Conservation (phyloP, 306 rosid species). For the Pueraria montana region DNA sequence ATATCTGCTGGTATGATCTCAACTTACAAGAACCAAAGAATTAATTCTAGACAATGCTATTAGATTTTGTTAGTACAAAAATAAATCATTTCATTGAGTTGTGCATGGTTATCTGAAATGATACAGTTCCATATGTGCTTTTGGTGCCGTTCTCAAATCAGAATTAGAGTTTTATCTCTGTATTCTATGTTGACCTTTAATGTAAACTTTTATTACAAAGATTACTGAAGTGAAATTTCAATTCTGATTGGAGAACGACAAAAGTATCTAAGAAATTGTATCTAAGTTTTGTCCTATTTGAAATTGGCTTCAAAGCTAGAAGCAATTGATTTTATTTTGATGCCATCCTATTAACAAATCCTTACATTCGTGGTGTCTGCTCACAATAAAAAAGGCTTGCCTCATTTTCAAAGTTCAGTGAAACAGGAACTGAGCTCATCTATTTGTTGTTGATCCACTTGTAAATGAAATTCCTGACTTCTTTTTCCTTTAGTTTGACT, state of each 20-base stretch:
- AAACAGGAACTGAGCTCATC: slow-evolving; percentile 12
- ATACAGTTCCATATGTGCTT: neutral
- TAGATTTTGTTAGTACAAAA: slow-evolving; percentile 8
- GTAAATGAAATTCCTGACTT: neutral
- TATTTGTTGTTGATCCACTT: slow-evolving; percentile 6
- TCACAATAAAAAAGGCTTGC: slow-evolving; percentile 32
- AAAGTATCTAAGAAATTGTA: neutral
- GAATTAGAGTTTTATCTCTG: neutral
- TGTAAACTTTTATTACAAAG: neutral
- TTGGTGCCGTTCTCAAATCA: neutral
- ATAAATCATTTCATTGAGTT: neutral
- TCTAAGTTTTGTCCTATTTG: neutral
- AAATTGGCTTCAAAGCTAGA: slow-evolving; percentile 19
- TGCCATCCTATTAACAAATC: neutral
- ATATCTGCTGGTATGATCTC: slow-evolving; percentile 79
- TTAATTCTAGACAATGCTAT: slow-evolving; percentile 5
- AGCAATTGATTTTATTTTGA: slow-evolving; percentile 16
- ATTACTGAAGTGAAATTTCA: neutral
- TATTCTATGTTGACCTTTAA: neutral
- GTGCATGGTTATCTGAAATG: slow-evolving; percentile 7
- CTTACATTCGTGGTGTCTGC: slow-evolving; percentile 15
- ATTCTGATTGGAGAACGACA: neutral
- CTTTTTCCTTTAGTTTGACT: neutral
- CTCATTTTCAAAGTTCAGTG: slow-evolving; percentile 1
- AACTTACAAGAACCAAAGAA: slow-evolving; percentile 16